phyloP scores from a whole-genome alignment of 805 yeast species.

The Sugiyamaella qingdaonensis region DNA sequence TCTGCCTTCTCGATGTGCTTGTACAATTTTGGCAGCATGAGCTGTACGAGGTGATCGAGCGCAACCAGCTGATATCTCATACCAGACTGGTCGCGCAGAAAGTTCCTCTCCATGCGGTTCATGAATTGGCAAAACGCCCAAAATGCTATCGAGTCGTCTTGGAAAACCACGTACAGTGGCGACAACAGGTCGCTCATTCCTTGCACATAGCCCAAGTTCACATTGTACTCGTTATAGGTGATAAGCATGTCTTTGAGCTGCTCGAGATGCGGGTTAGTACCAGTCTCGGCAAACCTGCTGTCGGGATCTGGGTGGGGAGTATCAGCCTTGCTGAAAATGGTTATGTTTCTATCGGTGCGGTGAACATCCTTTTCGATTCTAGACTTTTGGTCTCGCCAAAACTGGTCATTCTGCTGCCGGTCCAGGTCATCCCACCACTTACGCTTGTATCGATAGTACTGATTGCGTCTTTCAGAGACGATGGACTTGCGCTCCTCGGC shows the following conservation, averaged over 20 bases:
- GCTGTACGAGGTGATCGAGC: slow-evolving; percentile 77
- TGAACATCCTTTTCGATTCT: slow-evolving; percentile 92
- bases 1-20: slow-evolving; percentile 83
- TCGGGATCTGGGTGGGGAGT: slow-evolving; percentile 39
- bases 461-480: slow-evolving; percentile 49
- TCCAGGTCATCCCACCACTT: slow-evolving; percentile 65
- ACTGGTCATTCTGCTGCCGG: slow-evolving; percentile 51
- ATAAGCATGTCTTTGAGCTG: slow-evolving; percentile 71
- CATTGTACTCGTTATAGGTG: slow-evolving; percentile 81
- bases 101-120: slow-evolving; percentile 95
- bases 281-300: slow-evolving; percentile 55
- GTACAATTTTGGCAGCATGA: slow-evolving; percentile 82
- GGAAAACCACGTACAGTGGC: slow-evolving; percentile 61
- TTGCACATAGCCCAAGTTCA: slow-evolving; percentile 88
- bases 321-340: slow-evolving; percentile 52
- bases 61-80: slow-evolving; percentile 85
- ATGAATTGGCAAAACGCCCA: slow-evolving; percentile 86
- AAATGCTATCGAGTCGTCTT: slow-evolving; percentile 75
- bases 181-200: slow-evolving; percentile 95
- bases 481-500: slow-evolving; percentile 60
- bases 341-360: slow-evolving; percentile 79
- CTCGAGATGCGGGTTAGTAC: slow-evolving; percentile 74
- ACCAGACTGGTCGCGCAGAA: slow-evolving; percentile 86
- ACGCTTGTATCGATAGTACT: slow-evolving; percentile 59
- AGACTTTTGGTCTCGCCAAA: slow-evolving; percentile 84